These are phyloP conservation scores for Musa itinerans DNA, from an alignment of 176 grass and related monocot species.

Conservation along the genomic window DNA sequence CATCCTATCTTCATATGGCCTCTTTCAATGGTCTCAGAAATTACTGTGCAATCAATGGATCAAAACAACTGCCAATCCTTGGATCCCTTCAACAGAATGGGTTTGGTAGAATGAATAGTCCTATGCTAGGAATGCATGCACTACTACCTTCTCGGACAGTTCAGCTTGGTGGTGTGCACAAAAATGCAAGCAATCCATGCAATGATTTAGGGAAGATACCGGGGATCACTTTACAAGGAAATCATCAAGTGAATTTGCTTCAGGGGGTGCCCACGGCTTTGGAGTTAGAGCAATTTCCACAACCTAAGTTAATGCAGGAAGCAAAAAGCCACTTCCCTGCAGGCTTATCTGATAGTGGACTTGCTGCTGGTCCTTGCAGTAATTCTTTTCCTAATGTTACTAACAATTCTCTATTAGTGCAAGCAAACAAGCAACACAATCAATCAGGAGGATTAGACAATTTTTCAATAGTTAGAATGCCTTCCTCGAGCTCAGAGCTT, in stretches of 20 bases:
- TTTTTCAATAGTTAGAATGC: background rate
- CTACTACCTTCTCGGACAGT: constrained; percentile 37
- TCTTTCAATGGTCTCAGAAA: constrained; percentile 49
- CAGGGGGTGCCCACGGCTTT: constrained; percentile 10
- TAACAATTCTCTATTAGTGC: constrained; percentile 11
- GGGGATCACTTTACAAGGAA: constrained; percentile 5
- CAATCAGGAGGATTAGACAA: constrained; percentile 25
- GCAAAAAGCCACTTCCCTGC: constrained; percentile 12
- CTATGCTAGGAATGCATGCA: constrained; percentile 38
- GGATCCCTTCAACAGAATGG: constrained; percentile 34
- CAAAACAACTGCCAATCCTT: constrained; percentile 23
- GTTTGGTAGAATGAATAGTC: constrained; percentile 43
- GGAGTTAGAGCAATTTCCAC: background rate
- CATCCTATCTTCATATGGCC: constrained; percentile 37
- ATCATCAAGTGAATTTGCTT: constrained; percentile 13
- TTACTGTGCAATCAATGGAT: constrained; percentile 48
- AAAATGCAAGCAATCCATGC: constrained; percentile 7
- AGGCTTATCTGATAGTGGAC: constrained; percentile 2
- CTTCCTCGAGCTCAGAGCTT: constrained; percentile 8
- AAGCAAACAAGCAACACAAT: constrained; percentile 18
- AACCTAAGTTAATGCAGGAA: constrained; percentile 10
- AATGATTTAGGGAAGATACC: constrained; percentile 10
- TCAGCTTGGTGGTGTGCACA: constrained; percentile 29
- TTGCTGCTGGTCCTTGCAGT: background rate
- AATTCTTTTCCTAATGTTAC: constrained; percentile 11